Conservation (phyloP, 805 yeast species). For the Wickerhamomyces bisporus region DNA sequence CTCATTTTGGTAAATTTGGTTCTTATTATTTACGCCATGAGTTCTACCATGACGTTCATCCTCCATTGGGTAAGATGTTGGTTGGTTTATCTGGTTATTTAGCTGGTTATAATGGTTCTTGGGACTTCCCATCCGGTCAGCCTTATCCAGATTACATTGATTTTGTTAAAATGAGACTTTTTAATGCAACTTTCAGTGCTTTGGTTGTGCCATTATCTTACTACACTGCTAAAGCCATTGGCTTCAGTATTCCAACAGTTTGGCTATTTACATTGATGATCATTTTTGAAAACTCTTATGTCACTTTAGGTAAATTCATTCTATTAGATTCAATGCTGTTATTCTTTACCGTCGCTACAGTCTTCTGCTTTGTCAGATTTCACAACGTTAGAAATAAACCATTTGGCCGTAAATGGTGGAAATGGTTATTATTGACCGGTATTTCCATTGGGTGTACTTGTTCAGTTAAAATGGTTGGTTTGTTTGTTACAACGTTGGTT, state of each 20-base stretch:
- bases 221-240: slow-evolving; percentile 70
- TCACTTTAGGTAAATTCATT: slow-evolving; percentile 84
- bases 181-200: slow-evolving; percentile 81
- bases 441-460: slow-evolving; percentile 83
- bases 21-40: slow-evolving; percentile 84
- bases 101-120: slow-evolving; percentile 84
- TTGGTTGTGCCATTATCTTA: slow-evolving; percentile 85
- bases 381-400: slow-evolving; percentile 49
- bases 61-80: slow-evolving; percentile 93
- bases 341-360: slow-evolving; percentile 82
- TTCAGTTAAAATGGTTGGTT: slow-evolving; percentile 95
- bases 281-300: slow-evolving; percentile 73
- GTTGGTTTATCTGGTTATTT: slow-evolving; percentile 83
- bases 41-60: slow-evolving; percentile 95
- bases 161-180: slow-evolving; percentile 79
- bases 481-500: slow-evolving; percentile 79
- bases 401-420: slow-evolving; percentile 85
- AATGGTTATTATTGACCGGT: slow-evolving; percentile 84
- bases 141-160: slow-evolving; percentile 73
- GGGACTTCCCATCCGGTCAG: slow-evolving; percentile 82
- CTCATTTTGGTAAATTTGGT: slow-evolving; percentile 96
- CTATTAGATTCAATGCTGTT: slow-evolving; percentile 87
- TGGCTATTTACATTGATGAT: slow-evolving; percentile 83
- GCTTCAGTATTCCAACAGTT: slow-evolving; percentile 62
- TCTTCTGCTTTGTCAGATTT: slow-evolving; percentile 67